Percentiles rank a stretch among this genome's conserved stretches.
phyloP scores from a whole-genome alignment of 1,284 basidiomycete genomes.

The Apiotrichum domesticum region DNA sequence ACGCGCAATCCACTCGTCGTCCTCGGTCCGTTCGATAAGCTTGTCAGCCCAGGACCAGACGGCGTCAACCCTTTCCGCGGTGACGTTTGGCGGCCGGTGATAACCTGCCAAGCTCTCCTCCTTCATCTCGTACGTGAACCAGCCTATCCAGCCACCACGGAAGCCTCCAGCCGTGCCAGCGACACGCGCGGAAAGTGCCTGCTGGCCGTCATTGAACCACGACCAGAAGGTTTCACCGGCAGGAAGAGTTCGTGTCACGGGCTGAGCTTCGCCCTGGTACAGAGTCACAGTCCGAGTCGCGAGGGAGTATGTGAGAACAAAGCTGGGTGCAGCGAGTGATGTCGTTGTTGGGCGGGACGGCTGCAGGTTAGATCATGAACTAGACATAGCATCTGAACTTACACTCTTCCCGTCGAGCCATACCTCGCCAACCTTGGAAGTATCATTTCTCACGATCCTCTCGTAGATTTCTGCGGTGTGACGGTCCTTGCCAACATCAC shows the following conservation, averaged over 20 bases:
- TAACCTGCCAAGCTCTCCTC: constrained; percentile 48
- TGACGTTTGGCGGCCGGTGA: constrained; percentile 4
- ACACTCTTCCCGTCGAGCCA: constrained; percentile 52
- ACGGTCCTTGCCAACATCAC: constrained; percentile 13
- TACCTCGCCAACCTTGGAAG: constrained; percentile 44
- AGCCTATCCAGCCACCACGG: constrained; percentile 52
- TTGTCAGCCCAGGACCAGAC: constrained; percentile 47
- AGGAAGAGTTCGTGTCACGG: constrained; percentile 8
- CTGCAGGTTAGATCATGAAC: constrained; percentile 12
- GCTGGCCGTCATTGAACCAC: constrained; percentile 36
- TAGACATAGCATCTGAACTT: constrained; percentile 8
- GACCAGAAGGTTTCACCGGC: constrained; percentile 40
- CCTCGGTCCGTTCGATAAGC: constrained; percentile 44
- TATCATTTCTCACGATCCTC: constrained; percentile 31
- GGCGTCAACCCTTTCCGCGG: constrained; percentile 33
- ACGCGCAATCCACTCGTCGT: constrained; percentile 47
- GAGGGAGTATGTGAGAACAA: constrained; percentile 42
- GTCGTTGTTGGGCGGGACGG: constrained; percentile 40
- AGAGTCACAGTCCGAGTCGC: constrained; percentile 27
- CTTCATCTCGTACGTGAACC: constrained; percentile 55
- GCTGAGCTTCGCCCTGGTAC: constrained; percentile 19
- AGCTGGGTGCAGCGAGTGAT: constrained; percentile 36
- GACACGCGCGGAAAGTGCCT: constrained; percentile 10
- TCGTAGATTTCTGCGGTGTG: constrained; percentile 47
- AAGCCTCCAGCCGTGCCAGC: constrained; percentile 27